phyloP scores from a whole-genome alignment of 345 rosid genomes.

The Salix brachista region DNA sequence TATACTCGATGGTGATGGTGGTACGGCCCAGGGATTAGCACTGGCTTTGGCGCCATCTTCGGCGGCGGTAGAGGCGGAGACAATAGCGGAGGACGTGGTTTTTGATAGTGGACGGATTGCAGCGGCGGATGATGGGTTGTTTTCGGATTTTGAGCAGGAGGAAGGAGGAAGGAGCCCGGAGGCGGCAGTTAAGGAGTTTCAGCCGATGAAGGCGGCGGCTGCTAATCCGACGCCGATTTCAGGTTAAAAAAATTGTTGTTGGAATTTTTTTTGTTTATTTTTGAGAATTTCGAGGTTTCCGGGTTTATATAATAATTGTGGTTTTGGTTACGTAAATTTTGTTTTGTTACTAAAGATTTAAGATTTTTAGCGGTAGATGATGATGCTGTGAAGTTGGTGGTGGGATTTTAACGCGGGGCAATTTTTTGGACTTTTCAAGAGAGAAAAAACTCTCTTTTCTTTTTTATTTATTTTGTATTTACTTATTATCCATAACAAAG shows the following conservation, averaged over 20 bases:
- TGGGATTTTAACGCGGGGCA: neutral
- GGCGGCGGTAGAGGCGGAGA: conserved; percentile 6
- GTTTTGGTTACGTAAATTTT: neutral
- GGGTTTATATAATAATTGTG: conserved; percentile 2
- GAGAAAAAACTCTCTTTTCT: neutral
- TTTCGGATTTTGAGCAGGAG: conserved; percentile 69
- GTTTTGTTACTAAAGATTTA: neutral
- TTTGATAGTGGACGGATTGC: conserved; percentile 60
- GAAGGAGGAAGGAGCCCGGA: conserved; percentile 43
- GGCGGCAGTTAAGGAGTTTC: conserved; percentile 7
- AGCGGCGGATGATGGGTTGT: conserved; percentile 62
- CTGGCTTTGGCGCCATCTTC: conserved; percentile 12
- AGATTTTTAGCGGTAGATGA: neutral
- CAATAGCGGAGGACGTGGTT: neutral
- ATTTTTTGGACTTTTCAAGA: neutral
- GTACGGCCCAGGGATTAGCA: conserved; percentile 8
- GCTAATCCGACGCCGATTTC: conserved; percentile 43
- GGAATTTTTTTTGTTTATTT: neutral
- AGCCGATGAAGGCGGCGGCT: conserved; percentile 10
- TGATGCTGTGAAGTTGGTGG: neutral
- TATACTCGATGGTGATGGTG: conserved; percentile 57
- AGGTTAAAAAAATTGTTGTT: conserved; percentile 27
- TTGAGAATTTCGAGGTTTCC: neutral
- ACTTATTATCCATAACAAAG: neutral
- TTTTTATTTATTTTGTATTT: neutral